Evolutionary conservation across 495 filamentous ascomycete genomes (phyloP).

Genomic region (Hamigera avellanea): DNA sequence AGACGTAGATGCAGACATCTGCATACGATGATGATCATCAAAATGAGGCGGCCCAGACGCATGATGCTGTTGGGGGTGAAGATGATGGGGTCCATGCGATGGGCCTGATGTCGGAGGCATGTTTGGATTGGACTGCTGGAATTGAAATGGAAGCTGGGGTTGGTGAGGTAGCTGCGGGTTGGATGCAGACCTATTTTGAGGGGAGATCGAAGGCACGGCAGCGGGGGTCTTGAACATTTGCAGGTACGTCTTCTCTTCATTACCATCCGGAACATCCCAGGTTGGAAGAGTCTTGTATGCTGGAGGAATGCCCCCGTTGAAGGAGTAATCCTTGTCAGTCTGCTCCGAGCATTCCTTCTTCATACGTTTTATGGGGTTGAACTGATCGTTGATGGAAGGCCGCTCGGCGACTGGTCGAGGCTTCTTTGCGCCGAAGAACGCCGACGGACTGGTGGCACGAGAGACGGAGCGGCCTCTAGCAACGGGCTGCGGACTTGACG

Average conservation of each 20-base stretch:
- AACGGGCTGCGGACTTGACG: conserved; percentile 54
- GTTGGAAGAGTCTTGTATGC: conserved; percentile 70
- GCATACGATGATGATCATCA: conserved; percentile 77
- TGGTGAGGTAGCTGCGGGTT: conserved; percentile 60
- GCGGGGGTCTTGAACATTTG: conserved; percentile 62
- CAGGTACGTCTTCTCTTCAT: conserved; percentile 57
- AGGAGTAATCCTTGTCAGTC: conserved; percentile 33
- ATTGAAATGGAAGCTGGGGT: conserved; percentile 64
- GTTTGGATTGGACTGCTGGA: conserved; percentile 33
- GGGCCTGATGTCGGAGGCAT: conserved; percentile 38
- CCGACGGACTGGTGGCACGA: conserved; percentile 35
- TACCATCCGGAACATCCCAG: conserved; percentile 55
- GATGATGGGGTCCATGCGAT: conserved; percentile 51
- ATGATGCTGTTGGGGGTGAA: conserved; percentile 54
- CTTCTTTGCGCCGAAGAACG: conserved; percentile 51
- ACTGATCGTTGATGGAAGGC: conserved; percentile 51
- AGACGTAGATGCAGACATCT: conserved; percentile 64
- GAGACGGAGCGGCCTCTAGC: conserved; percentile 37
- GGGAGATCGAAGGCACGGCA: conserved; percentile 44
- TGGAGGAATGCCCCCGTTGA: conserved; percentile 65
- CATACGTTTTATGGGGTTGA: conserved; percentile 67
- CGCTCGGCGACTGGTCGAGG: conserved; percentile 40
- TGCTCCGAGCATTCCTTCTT: conserved; percentile 42
- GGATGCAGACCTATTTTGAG: conserved; percentile 49
- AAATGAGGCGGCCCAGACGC: conserved; percentile 50